A percentile compares a stretch with the other conserved stretches of the same genome.
Evolutionary conservation across 2,329 filamentous ascomycete genomes (phyloP).

Genomic region (Curvularia hawaiiensis): DNA sequence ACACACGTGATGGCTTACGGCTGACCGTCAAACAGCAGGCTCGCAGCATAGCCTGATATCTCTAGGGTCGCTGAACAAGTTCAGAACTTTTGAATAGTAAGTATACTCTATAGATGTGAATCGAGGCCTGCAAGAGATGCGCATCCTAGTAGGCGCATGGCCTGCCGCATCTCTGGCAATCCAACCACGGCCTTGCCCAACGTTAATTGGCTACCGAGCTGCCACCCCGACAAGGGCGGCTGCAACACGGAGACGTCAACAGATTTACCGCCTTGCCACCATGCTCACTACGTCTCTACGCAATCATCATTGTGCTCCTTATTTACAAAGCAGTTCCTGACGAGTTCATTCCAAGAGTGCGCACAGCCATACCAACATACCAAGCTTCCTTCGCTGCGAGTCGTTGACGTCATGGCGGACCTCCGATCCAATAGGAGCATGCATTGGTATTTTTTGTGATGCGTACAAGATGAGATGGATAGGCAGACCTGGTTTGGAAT

Average conservation of each 20-base stretch:
- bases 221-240: neutral
- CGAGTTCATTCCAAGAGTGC: neutral
- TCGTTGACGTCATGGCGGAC: conserved; percentile 16
- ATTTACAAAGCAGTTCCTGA: neutral
- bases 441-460: conserved; percentile 2
- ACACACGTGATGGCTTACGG: neutral
- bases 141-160: neutral
- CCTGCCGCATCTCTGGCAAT: conserved; percentile 7
- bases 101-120: neutral
- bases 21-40: neutral
- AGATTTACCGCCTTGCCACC: neutral
- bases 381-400: conserved; percentile 4
- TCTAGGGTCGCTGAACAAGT: neutral
- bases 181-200: neutral
- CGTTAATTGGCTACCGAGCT: conserved; percentile 5
- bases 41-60: neutral
- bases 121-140: neutral
- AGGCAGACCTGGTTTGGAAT: neutral
- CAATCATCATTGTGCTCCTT: neutral
- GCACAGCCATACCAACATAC: conserved; percentile 10
- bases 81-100: neutral
- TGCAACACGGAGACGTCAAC: neutral
- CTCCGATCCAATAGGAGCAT: conserved; percentile 13
- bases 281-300: neutral
- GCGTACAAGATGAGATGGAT: neutral